Conservation (phyloP, 495 filamentous ascomycete genomes). For the Penicillium paxilli region DNA sequence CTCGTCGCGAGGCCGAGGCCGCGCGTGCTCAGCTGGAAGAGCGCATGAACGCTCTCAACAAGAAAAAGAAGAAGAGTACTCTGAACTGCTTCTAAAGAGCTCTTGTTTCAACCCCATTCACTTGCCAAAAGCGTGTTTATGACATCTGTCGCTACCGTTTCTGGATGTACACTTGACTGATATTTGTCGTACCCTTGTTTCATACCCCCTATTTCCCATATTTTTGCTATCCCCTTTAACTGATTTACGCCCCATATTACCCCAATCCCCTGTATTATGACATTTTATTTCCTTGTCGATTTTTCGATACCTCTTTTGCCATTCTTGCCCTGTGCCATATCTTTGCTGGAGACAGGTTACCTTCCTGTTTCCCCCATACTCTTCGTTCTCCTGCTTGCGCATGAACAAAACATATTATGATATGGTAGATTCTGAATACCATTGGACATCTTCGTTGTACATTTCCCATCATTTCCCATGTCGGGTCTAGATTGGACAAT, state of each 20-base stretch:
- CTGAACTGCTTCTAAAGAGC: conserved; percentile 84
- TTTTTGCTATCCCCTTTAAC: background rate
- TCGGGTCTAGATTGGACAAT: conserved; percentile 24
- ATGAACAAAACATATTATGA: conserved; percentile 16
- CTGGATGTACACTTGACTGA: conserved; percentile 13
- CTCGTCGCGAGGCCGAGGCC: conserved; percentile 81
- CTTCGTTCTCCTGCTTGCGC: conserved; percentile 4
- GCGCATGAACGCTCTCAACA: conserved; percentile 86
- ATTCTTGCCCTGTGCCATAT: conserved; percentile 10
- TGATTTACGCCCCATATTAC: conserved; percentile 8
- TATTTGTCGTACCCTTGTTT: conserved; percentile 20
- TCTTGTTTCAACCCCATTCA: background rate
- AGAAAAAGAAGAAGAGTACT: conserved; percentile 92
- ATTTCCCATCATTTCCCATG: conserved; percentile 18
- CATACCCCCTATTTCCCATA: conserved; percentile 25
- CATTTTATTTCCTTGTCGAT: conserved; percentile 20
- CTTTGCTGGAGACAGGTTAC: conserved; percentile 8
- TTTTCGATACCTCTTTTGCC: conserved; percentile 32
- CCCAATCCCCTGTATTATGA: conserved; percentile 53
- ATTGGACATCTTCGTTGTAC: conserved; percentile 24
- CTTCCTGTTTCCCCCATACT: conserved; percentile 18
- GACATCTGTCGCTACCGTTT: conserved; percentile 17
- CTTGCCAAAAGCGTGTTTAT: conserved; percentile 15
- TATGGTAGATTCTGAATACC: conserved; percentile 17
- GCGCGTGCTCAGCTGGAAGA: conserved; percentile 87